Evolutionary conservation across 371 early-diverging fungal genomes (phyloP), one percentile per base, ranked within the genome.

Genomic region (Parasitella parasitica): DNA sequence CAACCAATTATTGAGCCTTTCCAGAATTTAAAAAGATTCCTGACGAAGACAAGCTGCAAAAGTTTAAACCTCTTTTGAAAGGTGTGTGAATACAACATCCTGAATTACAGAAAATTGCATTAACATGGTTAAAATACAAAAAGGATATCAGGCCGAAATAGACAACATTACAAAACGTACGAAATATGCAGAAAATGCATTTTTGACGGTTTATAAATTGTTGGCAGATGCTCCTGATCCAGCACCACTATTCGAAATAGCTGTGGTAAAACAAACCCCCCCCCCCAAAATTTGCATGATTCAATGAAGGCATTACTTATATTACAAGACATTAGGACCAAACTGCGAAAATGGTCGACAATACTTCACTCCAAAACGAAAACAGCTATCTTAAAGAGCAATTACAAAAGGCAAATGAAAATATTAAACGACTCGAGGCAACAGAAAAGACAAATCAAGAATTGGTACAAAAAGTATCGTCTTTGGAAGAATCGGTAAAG

Each of bases 171-270:
- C 94, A 6, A 88, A 88, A 59, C 79, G 94, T 46, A 89, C 91
- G 38, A 95, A 94, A 72, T 83, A 76, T 49, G 86, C 94, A n/a
- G 94, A 96, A 60, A 89, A 85, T 53, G 85, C 88, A 11, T 94
- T 95, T 66, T 72, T 96, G 49, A 81, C 82, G 28, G 72, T 95
- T 15, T 95, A 93, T 77, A 90, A 91, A 61, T 61, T 85, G 12
- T 73, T 95, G 7, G 87, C 89, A 6, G 92, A 93, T 41, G 92
- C 91, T 9, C 94, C 97, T 1, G 94, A 96, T 73, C 97, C 96
- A 4, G 87, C 85, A 4, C 86, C 89, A 30, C 69, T 92, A 13
- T 81, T 90, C 50, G 82, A 81, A 59, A 76, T 75, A 7, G 79
- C 79, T 4, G 62, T 81, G 20, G 80, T 80, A 71, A 36, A 55